A percentile compares a stretch with the other conserved stretches of the same genome.
These are phyloP conservation scores for Penicillium lagena DNA, from an alignment of 495 filamentous ascomycete genomes.

Conservation along the genomic window DNA sequence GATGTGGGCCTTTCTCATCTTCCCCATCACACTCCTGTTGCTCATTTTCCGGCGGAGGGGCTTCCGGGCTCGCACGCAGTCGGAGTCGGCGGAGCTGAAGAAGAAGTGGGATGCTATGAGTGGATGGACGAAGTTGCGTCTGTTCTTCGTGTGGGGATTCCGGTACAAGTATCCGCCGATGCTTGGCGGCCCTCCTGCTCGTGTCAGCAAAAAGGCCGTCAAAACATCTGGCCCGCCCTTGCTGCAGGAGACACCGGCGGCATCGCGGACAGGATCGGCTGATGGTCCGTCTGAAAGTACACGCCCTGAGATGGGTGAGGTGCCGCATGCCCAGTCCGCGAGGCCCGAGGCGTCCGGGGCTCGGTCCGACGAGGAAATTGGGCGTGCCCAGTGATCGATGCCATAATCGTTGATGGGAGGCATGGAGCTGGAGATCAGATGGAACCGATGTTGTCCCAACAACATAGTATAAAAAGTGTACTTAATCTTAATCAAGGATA, in stretches of 20 bases:
- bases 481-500: too few species aligned
- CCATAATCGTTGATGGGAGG: too few species aligned
- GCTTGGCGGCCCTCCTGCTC: conserved; percentile 22
- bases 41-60: conserved; percentile 30
- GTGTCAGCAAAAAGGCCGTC: conserved; percentile 10
- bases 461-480: too few species aligned
- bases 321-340: background rate
- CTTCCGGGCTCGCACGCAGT: conserved; percentile 27
- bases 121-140: conserved; percentile 26
- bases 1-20: conserved; percentile 32
- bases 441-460: too few species aligned
- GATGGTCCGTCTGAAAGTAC: background rate
- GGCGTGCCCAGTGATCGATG: conserved; percentile 1
- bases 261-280: background rate
- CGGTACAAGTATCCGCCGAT: conserved; percentile 38
- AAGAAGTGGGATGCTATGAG: conserved; percentile 37
- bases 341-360: conserved; percentile 1
- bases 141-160: conserved; percentile 49
- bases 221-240: conserved; percentile 11
- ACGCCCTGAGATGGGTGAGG: conserved; percentile 7
- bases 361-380: background rate
- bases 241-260: conserved; percentile 5
- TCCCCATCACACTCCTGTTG: conserved; percentile 32
- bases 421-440: too few species aligned
- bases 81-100: conserved; percentile 33